Base-by-base conservation (phyloP, 192 early-diverging fungal species). In the Coemansia sp. region DNA sequence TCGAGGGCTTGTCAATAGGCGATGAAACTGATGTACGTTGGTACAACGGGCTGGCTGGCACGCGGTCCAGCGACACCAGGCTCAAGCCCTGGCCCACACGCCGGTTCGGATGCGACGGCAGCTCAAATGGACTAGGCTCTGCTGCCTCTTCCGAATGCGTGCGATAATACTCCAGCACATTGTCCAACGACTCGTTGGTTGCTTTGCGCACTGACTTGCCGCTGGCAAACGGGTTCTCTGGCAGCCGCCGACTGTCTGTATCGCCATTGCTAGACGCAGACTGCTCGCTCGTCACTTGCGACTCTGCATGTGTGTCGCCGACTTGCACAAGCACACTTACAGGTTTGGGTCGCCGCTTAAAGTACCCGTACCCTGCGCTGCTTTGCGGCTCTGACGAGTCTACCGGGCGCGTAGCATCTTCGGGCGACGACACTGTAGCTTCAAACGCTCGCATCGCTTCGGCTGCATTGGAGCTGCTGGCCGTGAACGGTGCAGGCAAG, bases 111-210 rank as follows among this genome's bases (percentile, higher is more conserved):
- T 54, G 50, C 32, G 19, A 37, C 32, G 61, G 51, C 19, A 63
- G 49, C 19, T 54, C 51, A 22, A 39, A 38, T 15, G 37, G 61
- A 9, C 37, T 53, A 22, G 51, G 38, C 14, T 29, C 21, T n/a
- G 15, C 4, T 11, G 57, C 60, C 45, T 22, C 11, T 6, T 15
- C 62, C 29, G 76, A 50, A 35, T 60, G 41, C 2, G 67, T 70
- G 39, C 72, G 76, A 37, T 79, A 79, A 45, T 79, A 79, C 67
- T 79, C 76, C 22, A 79, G 48, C 17, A 79, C 76, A 25, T 79
- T 79, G 51, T 79, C 76, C 35, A 79, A 57, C 2, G 76, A 79
- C 64, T 79, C 76, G 27, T 49, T 70, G 2, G 76, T 79, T 4
- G 60, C 76, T 45, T 73, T 79, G 57, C 76, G 64, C 6, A 64